Conservation (phyloP, 257 asterid genomes). For the Solanum commersonii region DNA sequence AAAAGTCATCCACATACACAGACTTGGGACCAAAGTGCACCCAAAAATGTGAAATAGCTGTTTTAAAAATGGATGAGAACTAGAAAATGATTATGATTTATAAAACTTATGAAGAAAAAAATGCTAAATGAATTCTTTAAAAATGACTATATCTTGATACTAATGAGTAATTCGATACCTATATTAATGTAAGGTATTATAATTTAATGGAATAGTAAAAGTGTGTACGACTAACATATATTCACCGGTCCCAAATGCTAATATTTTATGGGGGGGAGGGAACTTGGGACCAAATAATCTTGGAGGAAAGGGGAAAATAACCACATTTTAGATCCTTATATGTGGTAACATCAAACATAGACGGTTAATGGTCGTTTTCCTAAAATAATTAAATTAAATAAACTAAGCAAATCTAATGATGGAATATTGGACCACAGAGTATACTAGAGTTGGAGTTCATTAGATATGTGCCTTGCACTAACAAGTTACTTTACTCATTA, state of each 20-base stretch:
- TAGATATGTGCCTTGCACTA: neutral
- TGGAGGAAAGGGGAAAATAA: neutral
- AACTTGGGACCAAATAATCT: too few species aligned
- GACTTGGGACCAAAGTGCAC: neutral
- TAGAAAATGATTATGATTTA: too few species aligned
- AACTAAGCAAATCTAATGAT: neutral
- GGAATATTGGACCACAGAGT: neutral
- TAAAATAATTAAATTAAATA: neutral
- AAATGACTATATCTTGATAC: neutral
- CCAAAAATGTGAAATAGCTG: neutral
- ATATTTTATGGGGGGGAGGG: too few species aligned
- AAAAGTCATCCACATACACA: neutral
- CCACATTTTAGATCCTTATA: neutral
- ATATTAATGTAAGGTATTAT: neutral
- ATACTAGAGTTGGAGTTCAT: neutral
- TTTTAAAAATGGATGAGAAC: too few species aligned
- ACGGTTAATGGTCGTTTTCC: neutral
- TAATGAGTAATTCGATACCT: neutral
- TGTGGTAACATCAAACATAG: neutral
- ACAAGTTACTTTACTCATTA: neutral
- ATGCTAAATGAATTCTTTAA: neutral
- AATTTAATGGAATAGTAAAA: neutral
- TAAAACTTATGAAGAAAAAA: too few species aligned
- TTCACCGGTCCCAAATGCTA: neutral
- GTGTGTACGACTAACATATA: fast-evolving